Evolutionary conservation across 2,329 filamentous ascomycete species (phyloP), one percentile per base, ranked within the genome.

Genomic region (Monosporascus sp.): DNA sequence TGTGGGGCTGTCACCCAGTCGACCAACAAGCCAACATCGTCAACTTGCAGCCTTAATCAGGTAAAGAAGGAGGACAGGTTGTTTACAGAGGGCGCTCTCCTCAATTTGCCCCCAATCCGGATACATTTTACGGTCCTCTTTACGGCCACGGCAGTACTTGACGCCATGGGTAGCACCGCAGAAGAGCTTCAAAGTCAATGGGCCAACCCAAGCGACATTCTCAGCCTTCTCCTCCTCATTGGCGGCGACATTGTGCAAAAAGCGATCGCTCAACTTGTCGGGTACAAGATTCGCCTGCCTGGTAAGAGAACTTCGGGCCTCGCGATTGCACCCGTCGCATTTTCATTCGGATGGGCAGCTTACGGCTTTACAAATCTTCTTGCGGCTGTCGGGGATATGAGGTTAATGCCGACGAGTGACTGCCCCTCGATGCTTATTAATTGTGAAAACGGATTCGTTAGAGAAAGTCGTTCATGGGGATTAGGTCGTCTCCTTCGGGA

Each of bases 301-400:
- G 19, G 22, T 5, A 5, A 11, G 27, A 31, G 27, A 4, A 11
- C 27, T 31, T 31, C 27, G 5, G 14, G 49, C 5, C 17, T 58
- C 16, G 49, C 50, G 19, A 43, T 56, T 8, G 40, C 56, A 2
- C 59, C 56, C 3, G 53, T 61, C 3, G 56, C 53, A 3, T 61
- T 61, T 35, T 59, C 57, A 5, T 61, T 61, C 49, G 57, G 59
- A 27, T 61, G 52, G 59, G 59, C 47, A n/a, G 52, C 48, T 1
- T 59, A 58, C 41, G 54, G 43, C 3, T 54, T 61, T 41, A 47
- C 52, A 1, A 52, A 48, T 47, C 57, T 61, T 2, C 44, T 52
- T 26, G 45, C 57, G 5, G 54, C 50, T 2, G 35, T 55, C 1
- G 53, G 57, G 5, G 55, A 59, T 5, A 61, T 53, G 49, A 45